Percentiles rank a stretch among this genome's conserved stretches.
phyloP scores from a whole-genome alignment of 345 rosid genomes.

The Eutrema japonicum region DNA sequence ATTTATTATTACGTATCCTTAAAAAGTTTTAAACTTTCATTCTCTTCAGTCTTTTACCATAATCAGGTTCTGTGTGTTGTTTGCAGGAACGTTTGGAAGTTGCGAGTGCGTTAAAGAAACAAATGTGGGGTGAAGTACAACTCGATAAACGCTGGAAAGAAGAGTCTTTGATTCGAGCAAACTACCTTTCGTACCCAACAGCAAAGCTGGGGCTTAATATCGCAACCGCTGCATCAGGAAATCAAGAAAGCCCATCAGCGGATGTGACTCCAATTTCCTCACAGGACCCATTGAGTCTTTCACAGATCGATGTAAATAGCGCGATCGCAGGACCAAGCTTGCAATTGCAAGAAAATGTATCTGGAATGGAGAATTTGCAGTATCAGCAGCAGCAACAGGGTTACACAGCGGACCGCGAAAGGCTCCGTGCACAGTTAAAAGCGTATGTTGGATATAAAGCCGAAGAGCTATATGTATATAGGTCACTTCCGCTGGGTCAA shows the following conservation, averaged over 20 bases:
- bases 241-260: slow-evolving; percentile 54
- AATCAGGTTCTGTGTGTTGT: slow-evolving; percentile 28
- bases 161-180: slow-evolving; percentile 59
- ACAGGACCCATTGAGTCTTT: slow-evolving; percentile 51
- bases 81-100: slow-evolving; percentile 89
- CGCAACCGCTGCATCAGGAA: slow-evolving; percentile 46
- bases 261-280: slow-evolving; percentile 46
- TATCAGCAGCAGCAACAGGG: slow-evolving; percentile 63
- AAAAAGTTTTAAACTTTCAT: slow-evolving; percentile 1
- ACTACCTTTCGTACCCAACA: slow-evolving; percentile 52
- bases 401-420: slow-evolving; percentile 67
- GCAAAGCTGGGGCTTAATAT: slow-evolving; percentile 54
- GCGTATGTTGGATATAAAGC: slow-evolving; percentile 80
- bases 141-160: slow-evolving; percentile 89
- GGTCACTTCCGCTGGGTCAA: slow-evolving; percentile 89
- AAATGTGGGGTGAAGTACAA: slow-evolving; percentile 92
- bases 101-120: slow-evolving; percentile 88
- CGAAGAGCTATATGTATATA: slow-evolving; percentile 70
- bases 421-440: slow-evolving; percentile 71
- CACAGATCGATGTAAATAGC: slow-evolving; percentile 46
- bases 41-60: slow-evolving; percentile 13
- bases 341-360: slow-evolving; percentile 60
- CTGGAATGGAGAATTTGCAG: slow-evolving; percentile 57
- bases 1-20: background rate
- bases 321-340: slow-evolving; percentile 52